These are phyloP conservation scores for Marasmius oreades DNA, from an alignment of 1,284 basidiomycete species.

Conservation along the genomic window DNA sequence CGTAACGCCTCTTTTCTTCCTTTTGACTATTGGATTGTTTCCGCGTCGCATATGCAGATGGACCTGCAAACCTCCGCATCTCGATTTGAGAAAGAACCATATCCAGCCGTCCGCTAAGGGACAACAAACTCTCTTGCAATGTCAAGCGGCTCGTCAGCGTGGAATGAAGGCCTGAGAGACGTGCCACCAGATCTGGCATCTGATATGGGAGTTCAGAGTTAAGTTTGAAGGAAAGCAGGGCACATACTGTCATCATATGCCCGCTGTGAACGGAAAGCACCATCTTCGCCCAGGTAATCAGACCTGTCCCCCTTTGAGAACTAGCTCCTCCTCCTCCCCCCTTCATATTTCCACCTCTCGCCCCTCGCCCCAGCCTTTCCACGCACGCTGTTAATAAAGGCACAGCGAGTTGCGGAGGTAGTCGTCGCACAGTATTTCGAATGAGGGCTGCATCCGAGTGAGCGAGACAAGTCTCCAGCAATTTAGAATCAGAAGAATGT, in stretches of 20 bases:
- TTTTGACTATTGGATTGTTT: conserved; percentile 22
- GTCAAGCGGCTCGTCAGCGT: conserved; percentile 79
- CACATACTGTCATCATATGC: conserved; percentile 89
- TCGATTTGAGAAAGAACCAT: conserved; percentile 94
- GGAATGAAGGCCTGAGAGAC: conserved; percentile 81
- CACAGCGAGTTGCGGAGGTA: conserved; percentile 89
- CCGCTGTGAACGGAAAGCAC: conserved; percentile 87
- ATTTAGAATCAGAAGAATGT: conserved; percentile 88
- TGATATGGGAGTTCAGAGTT: conserved; percentile 32
- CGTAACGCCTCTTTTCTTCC: conserved; percentile 52
- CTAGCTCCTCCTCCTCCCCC: conserved; percentile 82
- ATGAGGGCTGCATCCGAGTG: conserved; percentile 85
- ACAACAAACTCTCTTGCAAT: conserved; percentile 82
- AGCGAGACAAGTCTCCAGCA: conserved; percentile 86
- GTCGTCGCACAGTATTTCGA: conserved; percentile 81
- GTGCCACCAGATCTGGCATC: conserved; percentile 84
- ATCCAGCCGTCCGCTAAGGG: conserved; percentile 87
- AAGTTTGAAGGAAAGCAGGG: conserved; percentile 8
- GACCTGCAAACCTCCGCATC: conserved; percentile 66
- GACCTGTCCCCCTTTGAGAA: conserved; percentile 79
- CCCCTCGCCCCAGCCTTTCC: conserved; percentile 83
- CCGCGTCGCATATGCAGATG: conserved; percentile 46
- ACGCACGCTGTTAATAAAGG: conserved; percentile 88
- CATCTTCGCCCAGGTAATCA: conserved; percentile 88
- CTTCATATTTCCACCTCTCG: conserved; percentile 67